Percentiles rank a stretch among this genome's conserved stretches.
Conservation (phyloP, 75 land plant species). For the Ceratopteris richardii region DNA sequence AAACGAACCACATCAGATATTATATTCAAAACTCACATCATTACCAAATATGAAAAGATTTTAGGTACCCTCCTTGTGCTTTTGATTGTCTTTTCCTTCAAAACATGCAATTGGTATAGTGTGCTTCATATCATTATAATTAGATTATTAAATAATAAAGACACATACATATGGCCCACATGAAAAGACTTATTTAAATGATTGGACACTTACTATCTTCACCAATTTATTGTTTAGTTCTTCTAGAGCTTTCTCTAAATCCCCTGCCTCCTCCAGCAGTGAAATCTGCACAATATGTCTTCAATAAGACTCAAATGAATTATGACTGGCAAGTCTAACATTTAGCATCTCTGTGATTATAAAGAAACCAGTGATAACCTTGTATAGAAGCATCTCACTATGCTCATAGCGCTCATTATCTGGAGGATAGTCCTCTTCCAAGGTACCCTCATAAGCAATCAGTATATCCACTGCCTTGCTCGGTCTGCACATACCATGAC, state of each 20-base stretch:
- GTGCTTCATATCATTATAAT: too few species aligned
- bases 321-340: too few species aligned
- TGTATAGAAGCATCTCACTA: constrained; percentile 93
- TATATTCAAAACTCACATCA: too few species aligned
- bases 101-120: too few species aligned
- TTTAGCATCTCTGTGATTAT: too few species aligned
- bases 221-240: constrained; percentile 66
- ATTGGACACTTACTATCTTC: constrained; percentile 53
- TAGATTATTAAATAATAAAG: too few species aligned
- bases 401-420: constrained; percentile 93
- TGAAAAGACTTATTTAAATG: too few species aligned
- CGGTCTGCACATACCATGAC: constrained; percentile 19
- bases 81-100: too few species aligned
- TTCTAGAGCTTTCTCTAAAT: constrained; percentile 68
- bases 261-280: constrained; percentile 74
- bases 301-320: not conserved
- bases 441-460: constrained; percentile 92
- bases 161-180: too few species aligned
- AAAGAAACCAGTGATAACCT: constrained; percentile 49
- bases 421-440: constrained; percentile 95
- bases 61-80: too few species aligned
- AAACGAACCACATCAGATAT: too few species aligned
- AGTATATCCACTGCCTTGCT: constrained; percentile 48
- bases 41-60: too few species aligned
- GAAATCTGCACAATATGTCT: constrained; percentile 47